phyloP scores from a whole-genome alignment of 192 early-diverging fungal genomes.

The Chytriomyces sp. region DNA sequence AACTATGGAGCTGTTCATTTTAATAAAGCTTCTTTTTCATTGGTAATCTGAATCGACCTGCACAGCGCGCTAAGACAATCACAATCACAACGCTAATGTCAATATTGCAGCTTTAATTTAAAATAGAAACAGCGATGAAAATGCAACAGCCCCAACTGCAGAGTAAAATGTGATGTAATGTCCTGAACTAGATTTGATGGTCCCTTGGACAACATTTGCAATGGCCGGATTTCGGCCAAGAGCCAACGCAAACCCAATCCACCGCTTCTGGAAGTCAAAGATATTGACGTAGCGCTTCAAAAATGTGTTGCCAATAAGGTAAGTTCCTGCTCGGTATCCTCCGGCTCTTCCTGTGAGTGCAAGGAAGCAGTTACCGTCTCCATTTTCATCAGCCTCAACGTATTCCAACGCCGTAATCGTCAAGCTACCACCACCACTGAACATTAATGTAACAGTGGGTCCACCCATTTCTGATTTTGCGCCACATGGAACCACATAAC shows the following conservation, averaged over 20 bases:
- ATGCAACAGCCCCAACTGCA: too few species aligned
- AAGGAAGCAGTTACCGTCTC: not conserved
- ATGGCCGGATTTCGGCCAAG: not conserved
- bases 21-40: too few species aligned
- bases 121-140: too few species aligned
- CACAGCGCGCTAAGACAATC: too few species aligned
- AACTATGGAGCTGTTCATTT: not conserved
- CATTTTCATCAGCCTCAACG: not conserved
- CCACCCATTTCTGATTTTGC: constrained; percentile 13
- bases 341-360: not conserved
- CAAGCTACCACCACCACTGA: constrained; percentile 15
- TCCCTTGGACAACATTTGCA: not conserved
- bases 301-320: constrained; percentile 22
- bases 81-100: too few species aligned
- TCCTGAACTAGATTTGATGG: not conserved
- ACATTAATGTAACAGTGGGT: constrained; percentile 14
- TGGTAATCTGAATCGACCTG: too few species aligned
- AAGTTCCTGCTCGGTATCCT: not conserved
- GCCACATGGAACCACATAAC: constrained; percentile 17
- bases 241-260: not conserved
- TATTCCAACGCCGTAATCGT: constrained; percentile 33
- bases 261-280: constrained; percentile 10
- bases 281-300: constrained; percentile 19
- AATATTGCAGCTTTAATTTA: too few species aligned
- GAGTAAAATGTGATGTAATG: too few species aligned